Percentiles rank a stretch among this genome's conserved stretches.
phyloP scores from a whole-genome alignment of 768 basidiomycete species.

The Serpula lacrymans region DNA sequence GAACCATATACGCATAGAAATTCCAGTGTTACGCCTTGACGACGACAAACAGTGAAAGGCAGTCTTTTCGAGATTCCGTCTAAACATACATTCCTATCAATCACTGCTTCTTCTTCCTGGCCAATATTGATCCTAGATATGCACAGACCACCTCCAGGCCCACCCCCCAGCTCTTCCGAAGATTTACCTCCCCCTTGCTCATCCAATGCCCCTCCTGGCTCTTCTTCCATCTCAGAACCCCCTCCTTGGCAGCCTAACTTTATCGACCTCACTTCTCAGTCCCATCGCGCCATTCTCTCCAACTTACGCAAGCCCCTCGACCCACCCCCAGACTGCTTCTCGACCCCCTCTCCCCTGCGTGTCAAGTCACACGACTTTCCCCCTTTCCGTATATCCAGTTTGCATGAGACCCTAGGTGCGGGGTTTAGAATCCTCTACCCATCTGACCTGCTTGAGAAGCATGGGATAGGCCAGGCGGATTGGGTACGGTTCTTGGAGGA shows the following conservation, averaged over 20 bases:
- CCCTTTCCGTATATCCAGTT: constrained; percentile 20
- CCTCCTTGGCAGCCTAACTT: constrained; percentile 27
- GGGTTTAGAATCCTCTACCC: constrained; percentile 27
- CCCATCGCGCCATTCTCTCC: too few species aligned
- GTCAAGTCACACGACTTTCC: constrained; percentile 24
- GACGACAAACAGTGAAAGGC: too few species aligned
- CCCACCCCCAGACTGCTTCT: constrained; percentile 28
- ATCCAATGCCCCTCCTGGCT: neutral
- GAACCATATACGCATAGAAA: too few species aligned
- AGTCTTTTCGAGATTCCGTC: too few species aligned
- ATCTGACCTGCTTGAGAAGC: constrained; percentile 17
- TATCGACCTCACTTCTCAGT: constrained; percentile 15
- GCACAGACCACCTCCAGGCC: neutral
- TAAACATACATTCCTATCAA: too few species aligned
- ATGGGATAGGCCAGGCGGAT: constrained; percentile 22
- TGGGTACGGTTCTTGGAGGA: constrained; percentile 30
- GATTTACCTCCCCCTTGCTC: constrained; percentile 10
- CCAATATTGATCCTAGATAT: too few species aligned
- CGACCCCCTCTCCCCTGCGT: constrained; percentile 22
- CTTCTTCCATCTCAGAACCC: constrained; percentile 13
- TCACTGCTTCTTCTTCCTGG: too few species aligned
- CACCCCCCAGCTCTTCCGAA: neutral
- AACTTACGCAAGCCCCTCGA: constrained; percentile 27
- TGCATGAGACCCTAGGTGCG: constrained; percentile 16
- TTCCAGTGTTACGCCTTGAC: too few species aligned